A percentile compares a stretch with the other conserved stretches of the same genome.
Evolutionary conservation across 2,329 filamentous ascomycete species (phyloP).

Genomic region (Ophiostoma ulmi): DNA sequence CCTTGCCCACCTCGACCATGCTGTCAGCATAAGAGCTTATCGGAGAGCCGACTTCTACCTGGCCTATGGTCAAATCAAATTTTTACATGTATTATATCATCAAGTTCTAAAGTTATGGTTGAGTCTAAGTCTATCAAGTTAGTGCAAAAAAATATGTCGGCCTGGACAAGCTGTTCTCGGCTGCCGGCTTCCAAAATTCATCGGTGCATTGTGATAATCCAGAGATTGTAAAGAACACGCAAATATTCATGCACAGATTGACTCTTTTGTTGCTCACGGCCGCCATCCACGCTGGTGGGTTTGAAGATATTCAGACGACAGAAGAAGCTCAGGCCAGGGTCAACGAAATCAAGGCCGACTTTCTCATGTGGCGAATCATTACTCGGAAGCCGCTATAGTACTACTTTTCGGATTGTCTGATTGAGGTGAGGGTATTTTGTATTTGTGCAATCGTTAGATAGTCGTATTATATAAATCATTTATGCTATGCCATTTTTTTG

Average conservation of each 20-base stretch:
- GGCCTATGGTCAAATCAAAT: no score
- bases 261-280: neutral
- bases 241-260: neutral
- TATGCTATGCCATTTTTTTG: slow-evolving; percentile 1
- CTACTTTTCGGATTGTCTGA: neutral
- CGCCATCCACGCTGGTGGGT: neutral
- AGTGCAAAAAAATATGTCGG: neutral
- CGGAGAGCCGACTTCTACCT: neutral
- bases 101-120: no score
- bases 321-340: neutral
- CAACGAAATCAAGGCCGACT: slow-evolving; percentile 1
- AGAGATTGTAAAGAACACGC: neutral
- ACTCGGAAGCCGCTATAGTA: neutral
- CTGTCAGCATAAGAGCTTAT: neutral
- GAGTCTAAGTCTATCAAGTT: no score
- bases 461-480: slow-evolving; percentile 1
- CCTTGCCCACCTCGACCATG: neutral
- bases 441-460: slow-evolving; percentile 4
- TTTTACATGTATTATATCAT: no score
- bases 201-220: neutral
- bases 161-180: neutral
- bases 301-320: neutral
- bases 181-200: neutral
- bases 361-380: neutral
- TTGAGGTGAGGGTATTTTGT: neutral